Evolutionary conservation across 2,329 filamentous ascomycete species (phyloP), one percentile per base, ranked within the genome.

Genomic region (Penicillium sp.): DNA sequence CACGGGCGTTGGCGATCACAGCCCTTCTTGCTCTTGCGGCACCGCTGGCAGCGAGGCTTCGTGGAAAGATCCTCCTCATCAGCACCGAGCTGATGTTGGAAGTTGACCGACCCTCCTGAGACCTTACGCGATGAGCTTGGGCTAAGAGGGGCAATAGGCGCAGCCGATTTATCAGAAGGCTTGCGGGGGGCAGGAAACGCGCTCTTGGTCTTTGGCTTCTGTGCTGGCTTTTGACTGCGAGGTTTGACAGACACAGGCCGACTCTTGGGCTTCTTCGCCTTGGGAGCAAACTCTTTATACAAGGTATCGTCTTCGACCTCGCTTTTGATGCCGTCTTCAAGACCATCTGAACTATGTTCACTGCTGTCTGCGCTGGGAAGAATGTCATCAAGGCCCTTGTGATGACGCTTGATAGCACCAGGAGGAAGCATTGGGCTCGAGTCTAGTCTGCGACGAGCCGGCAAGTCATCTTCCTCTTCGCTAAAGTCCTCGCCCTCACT

Each of bases 1-100:
- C 94, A 99, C 26, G 94, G 94, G 37, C 94, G 88, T 76, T 97
- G 94, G 55, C 94, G 88, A 78, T 99, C 94, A 72, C 94, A 99
- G 12, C 94, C 94, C 78, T 99, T 99, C 82, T 99, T 99, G 79
- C 93, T 97, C 85, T 99, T 99, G 68, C 94, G 89, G 81, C 94
- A 99, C 55, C 94, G 89, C 74, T 99, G 94, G 80, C 94, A 99
- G 60, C 94, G 92, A 54, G 94, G 94, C 77, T 97, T 97, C 63
- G 89, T 92, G 0, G 93, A 97, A 20, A 97, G 79, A 54, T 97
- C 92, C 62, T 97, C 92, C 62, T 96, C 90, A 63, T 92, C 90
- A 29, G 81, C 79, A 46, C 81, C 83, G 40, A 85, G 76, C 59
- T 82, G 82, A 61, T 84, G 79, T 65, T 85, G 83, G 69, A 85